Base-by-base conservation (phyloP, 179 eudicot genomes). In the Patellifolia procumbens region DNA sequence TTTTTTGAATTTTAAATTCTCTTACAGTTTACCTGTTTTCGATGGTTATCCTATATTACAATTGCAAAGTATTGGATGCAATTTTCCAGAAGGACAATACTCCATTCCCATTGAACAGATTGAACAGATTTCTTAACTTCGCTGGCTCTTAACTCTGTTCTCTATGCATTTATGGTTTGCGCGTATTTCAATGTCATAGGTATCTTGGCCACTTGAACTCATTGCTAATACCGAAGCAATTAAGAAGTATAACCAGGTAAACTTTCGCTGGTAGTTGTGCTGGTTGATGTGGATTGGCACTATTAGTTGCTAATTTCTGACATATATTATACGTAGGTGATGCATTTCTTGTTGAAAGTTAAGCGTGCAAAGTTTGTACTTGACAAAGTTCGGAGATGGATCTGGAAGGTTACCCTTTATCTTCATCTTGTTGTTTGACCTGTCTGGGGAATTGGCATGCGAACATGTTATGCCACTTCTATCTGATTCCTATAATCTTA, bases 171-270 rank as follows among this genome's bases (percentile, higher is more conserved):
- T 51, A 72, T 32, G 22, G 34, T 34, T 48, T 73, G 22, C 65
- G 24, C 60, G 7, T 80, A 32, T 79, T 37, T 72, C 53, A 62
- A 73, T 81, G 35, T 76, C 61, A 16, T 59, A 95, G 99, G 97
- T 95, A 75, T 79, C 98, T 65, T 95, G 98, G 99, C 99, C 99
- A 10, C 96, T 95, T 79, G 98, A 95, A 80, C 94, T 95, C 78
- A 93, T 95, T 80, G 97, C 94, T 67, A 93, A 95, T 70, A 64
- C 84, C 39, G 97, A 93, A 83, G 95, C 98, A 63, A 81, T 93
- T 69, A 91, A 84, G 80, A 95, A 93, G 78, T 95, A 95, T 84
- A 95, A 95, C 81, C 99, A 91, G 99, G 99, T 93, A 80, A 76
- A 58, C 51, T 66, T 76, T 28, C 19, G 48, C 76, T 20, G 60